Base-by-base conservation (phyloP, 2,329 filamentous ascomycete genomes). In the Ophiostoma perfectum region DNA sequence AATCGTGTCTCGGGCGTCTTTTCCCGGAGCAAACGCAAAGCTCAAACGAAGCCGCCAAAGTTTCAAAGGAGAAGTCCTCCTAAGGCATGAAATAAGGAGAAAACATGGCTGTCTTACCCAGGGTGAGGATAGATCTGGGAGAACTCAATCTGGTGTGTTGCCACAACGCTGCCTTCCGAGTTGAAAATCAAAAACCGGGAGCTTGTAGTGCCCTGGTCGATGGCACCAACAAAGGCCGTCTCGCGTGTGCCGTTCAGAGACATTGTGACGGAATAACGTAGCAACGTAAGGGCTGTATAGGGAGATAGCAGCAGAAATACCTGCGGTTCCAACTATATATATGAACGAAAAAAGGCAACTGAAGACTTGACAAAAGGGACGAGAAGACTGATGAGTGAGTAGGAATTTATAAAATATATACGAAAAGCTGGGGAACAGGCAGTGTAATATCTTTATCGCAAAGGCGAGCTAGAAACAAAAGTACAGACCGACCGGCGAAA, bases 121-220 rank as follows among this genome's bases (percentile, higher is more conserved):
- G 93, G 89, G 70, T 93, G 84, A 27, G 92, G 91, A 78, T 96
- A 94, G 70, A 89, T 86, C 76, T 96, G 93, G 72, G 87, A 86
- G 75, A 96, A 94, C 77, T 96, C 92, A 71, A 93, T 88, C 79
- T 96, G 92, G 77, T 96, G 92, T 72, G 87, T 88, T 42, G 90
- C 91, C 64, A 95, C 85, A 5, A 91, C 90, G 70, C 90, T 87
- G 68, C 92, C 92, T 49, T 85, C 81, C 71, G 86, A 86, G 78
- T 96, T 88, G 80, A 97, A 97, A 76, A 97, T 94, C 73, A 97
- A 85, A 79, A 97, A 96, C 45, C 93, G 86, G 45, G 92, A 91
- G 71, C 90, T 94, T 45, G 93, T 96, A 16, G 93, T 97, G 70
- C 93, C 93, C 75, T 96, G 92, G 76, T 97, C 93, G 76, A 97